These are phyloP conservation scores for Solanum pinnatisectum DNA, from an alignment of 257 asterid species.

Conservation along the genomic window DNA sequence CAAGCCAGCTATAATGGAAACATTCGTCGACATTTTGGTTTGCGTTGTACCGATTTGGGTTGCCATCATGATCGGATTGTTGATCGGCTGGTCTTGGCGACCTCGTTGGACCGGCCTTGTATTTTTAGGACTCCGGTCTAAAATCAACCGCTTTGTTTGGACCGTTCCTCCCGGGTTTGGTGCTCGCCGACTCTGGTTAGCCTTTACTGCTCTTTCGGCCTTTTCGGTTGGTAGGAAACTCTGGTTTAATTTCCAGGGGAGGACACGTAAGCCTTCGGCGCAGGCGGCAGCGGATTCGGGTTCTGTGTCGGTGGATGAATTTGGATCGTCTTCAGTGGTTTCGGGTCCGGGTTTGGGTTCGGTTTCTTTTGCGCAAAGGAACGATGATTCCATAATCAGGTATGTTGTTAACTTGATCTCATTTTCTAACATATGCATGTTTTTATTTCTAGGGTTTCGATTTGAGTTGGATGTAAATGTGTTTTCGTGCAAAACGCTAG, in stretches of 20 bases:
- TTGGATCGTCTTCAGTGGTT: not conserved
- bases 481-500: not conserved
- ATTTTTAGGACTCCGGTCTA: slow-evolving; percentile 73
- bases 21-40: slow-evolving; percentile 83
- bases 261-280: slow-evolving; percentile 21
- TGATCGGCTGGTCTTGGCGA: slow-evolving; percentile 98
- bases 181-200: slow-evolving; percentile 86
- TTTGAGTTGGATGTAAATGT: not conserved
- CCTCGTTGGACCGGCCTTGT: slow-evolving; percentile 86
- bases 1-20: slow-evolving; percentile 53
- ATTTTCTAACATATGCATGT: not conserved
- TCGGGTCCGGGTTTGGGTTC: not conserved
- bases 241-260: slow-evolving; percentile 52
- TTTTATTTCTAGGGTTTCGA: not conserved
- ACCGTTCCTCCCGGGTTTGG: slow-evolving; percentile 88
- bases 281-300: not conserved
- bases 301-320: slow-evolving; percentile 17
- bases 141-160: slow-evolving; percentile 62
- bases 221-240: slow-evolving; percentile 72
- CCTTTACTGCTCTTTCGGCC: slow-evolving; percentile 86
- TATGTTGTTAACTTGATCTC: slow-evolving; percentile 2
- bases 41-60: slow-evolving; percentile 95
- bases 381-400: slow-evolving; percentile 18
- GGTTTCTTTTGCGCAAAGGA: not conserved
- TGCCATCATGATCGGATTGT: slow-evolving; percentile 85